Evolutionary conservation across 2,329 filamentous ascomycete genomes (phyloP).

Genomic region (Lasiodiplodia sp.): DNA sequence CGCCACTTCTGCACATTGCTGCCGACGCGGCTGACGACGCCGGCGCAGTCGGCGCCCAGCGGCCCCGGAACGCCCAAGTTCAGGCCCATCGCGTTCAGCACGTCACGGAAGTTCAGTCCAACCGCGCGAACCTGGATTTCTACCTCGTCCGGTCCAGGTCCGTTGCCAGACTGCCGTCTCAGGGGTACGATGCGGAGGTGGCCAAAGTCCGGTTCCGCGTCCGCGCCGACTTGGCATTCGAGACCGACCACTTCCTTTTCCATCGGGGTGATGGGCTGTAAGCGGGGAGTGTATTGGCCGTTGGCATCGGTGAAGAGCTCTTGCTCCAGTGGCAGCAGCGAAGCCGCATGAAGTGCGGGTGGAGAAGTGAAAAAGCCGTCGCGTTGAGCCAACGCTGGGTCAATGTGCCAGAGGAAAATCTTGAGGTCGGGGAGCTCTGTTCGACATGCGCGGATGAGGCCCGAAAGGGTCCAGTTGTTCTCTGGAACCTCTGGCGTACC

Average conservation of each 20-base stretch:
- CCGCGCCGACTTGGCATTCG: neutral
- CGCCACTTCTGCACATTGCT: neutral
- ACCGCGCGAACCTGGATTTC: slow-evolving; percentile 34
- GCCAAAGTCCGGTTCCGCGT: neutral
- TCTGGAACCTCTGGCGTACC: neutral
- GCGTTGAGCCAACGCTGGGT: neutral
- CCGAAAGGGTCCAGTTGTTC: neutral
- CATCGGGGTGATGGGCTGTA: neutral
- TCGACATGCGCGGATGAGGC: neutral
- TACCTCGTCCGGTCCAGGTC: slow-evolving; percentile 32
- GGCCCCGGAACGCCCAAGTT: slow-evolving; percentile 29
- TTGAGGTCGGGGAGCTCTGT: neutral
- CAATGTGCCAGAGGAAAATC: neutral
- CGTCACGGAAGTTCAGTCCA: neutral
- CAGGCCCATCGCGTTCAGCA: neutral
- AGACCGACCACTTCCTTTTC: neutral
- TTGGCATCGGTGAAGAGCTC: neutral
- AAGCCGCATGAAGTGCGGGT: neutral
- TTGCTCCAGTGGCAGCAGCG: neutral
- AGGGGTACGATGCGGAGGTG: neutral
- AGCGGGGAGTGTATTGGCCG: neutral
- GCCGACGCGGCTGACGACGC: slow-evolving; percentile 35
- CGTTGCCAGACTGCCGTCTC: neutral
- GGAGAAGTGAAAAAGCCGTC: neutral
- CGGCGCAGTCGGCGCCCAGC: slow-evolving; percentile 32